phyloP scores from a whole-genome alignment of 306 rosid species.

The Sicyos edulis region DNA sequence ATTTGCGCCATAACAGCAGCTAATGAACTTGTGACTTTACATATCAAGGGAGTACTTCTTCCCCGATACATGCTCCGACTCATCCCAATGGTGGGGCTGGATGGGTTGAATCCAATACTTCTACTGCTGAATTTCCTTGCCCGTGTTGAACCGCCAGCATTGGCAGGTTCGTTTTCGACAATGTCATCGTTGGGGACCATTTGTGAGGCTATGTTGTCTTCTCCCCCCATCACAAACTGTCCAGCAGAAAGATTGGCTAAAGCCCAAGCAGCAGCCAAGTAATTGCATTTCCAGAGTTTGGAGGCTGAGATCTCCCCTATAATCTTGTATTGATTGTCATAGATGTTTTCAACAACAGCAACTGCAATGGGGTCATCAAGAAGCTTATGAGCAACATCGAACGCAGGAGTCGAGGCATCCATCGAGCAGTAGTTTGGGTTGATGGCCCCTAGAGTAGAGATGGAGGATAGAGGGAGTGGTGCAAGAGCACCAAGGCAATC shows the following conservation, averaged over 20 bases:
- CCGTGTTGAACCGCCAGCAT: constrained; percentile 40
- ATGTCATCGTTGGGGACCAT: constrained; percentile 29
- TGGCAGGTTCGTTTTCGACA: constrained; percentile 32
- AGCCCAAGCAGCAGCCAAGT: constrained; percentile 87
- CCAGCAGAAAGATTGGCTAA: constrained; percentile 81
- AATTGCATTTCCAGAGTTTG: constrained; percentile 91
- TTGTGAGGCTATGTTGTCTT: constrained; percentile 58
- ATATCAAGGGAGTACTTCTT: constrained; percentile 83
- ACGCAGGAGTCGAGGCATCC: constrained; percentile 64
- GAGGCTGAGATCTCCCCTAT: constrained; percentile 90
- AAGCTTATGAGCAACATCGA: constrained; percentile 48
- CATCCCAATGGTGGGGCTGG: constrained; percentile 46
- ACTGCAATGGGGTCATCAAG: constrained; percentile 72
- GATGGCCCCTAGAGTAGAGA: constrained; percentile 61
- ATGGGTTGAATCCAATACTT: constrained; percentile 67
- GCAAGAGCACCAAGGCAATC: constrained; percentile 98
- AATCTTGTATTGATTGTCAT: constrained; percentile 53
- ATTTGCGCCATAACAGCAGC: constrained; percentile 99
- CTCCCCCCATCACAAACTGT: constrained; percentile 97
- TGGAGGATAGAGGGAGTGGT: constrained; percentile 87
- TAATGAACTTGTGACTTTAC: constrained; percentile 81
- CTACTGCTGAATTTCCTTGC: constrained; percentile 69
- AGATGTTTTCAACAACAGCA: constrained; percentile 57
- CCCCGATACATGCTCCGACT: constrained; percentile 88
- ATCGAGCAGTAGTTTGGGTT: constrained; percentile 61